These are phyloP conservation scores for Quercus cerris DNA, from an alignment of 306 rosid species.

Conservation along the genomic window DNA sequence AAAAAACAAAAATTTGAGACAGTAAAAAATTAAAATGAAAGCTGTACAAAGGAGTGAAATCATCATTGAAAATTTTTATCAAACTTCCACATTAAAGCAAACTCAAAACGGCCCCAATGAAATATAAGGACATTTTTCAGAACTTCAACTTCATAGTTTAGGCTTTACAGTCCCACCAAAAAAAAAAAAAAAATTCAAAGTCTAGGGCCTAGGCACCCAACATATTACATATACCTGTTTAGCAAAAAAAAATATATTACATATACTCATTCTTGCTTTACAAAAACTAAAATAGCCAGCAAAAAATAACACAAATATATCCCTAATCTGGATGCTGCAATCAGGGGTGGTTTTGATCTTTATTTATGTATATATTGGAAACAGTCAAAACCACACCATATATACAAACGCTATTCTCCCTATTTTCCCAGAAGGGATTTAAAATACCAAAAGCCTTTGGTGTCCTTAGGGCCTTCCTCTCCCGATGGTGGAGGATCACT, in stretches of 20 bases:
- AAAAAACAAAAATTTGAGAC: too few relatives aligned
- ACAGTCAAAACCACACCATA: conserved; percentile 2
- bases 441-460: conserved; percentile 81
- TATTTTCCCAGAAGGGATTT: conserved; percentile 61
- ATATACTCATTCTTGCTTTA: background rate
- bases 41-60: background rate
- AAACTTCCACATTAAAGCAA: background rate
- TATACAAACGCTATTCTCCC: background rate
- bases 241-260: too few relatives aligned
- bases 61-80: background rate
- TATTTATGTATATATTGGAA: conserved; percentile 10
- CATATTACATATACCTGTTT: background rate
- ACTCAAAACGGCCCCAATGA: background rate
- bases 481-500: conserved; percentile 62
- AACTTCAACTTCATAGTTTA: background rate
- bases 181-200: too few relatives aligned
- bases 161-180: too few relatives aligned
- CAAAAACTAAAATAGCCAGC: background rate
- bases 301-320: too few relatives aligned
- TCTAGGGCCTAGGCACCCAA: too few relatives aligned
- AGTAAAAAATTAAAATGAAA: too few relatives aligned
- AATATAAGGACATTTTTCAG: background rate
- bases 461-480: conserved; percentile 56
- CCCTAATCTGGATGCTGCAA: background rate
- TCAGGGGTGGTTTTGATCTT: conserved; percentile 7